Base-by-base conservation (phyloP, 352 stramenopile species). In the Pythium brachiatum region DNA sequence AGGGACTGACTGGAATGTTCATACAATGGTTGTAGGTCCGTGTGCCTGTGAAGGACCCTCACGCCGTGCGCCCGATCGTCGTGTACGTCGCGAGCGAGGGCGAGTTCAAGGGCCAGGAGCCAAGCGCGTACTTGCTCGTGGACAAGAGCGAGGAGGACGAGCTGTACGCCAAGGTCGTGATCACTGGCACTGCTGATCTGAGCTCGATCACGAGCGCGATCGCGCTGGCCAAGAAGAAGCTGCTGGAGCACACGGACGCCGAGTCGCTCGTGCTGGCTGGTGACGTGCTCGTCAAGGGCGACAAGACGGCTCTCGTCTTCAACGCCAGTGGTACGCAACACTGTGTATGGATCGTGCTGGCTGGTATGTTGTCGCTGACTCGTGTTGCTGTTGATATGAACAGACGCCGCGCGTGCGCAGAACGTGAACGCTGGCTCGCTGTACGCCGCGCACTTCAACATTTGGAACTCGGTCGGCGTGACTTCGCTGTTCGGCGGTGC, bases 1-100 rank as follows among this genome's bases (percentile, higher is more conserved):
- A n/a, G n/a, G n/a, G n/a, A n/a, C n/a, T 39, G 34, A 13, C 34
- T 39, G 34, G 18, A 18, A 16, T 8, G 11, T 2, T 16, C 18
- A 4, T 39, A 15, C 18, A 0, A 2, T 26, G 6, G 18, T 16
- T 34, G 25, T 53, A 86, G 83, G 66, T 62, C 20, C 76, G 78
- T 60, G 81, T 92, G 26, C 79, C 78, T 23, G 75, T 64, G 25
- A 87, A 88, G 66, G 77, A 91, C 60, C 38, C 73, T 7, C 79
- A 90, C 53, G 83, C 76, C n/a, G 78, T 70, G 53, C 85, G 85
- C 23, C 82, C 82, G 6, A 92, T 94, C 65, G 81, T 94, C 47
- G 69, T 90, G 29, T 90, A 92, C 66, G 81, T 89, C 36, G 80
- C 80, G 15, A 86, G 71, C 50, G 58, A 64, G 7, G 83, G 81